Base-by-base conservation (phyloP, 139 green algal genomes). In the Coccomyxa sp. region DNA sequence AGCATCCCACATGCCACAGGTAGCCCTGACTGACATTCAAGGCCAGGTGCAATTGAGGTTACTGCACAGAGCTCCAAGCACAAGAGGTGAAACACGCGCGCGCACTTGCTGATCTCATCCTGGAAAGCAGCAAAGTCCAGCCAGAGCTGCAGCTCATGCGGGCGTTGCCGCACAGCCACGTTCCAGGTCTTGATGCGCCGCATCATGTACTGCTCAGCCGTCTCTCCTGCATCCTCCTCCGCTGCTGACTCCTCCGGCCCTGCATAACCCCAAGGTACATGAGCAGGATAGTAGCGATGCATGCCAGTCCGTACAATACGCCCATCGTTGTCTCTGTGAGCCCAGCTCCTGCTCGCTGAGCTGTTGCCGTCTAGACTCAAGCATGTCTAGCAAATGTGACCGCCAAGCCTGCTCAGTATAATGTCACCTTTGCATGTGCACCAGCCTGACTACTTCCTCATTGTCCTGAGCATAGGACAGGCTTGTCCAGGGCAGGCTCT, bases 61-160 rank as follows among this genome's bases (percentile, higher is more conserved):
- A 75, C 2, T 6, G 34, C 35, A 75, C 35, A 22, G n/a, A n/a
- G n/a, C n/a, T n/a, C n/a, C n/a, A n/a, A n/a, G n/a, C n/a, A n/a
- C n/a, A n/a, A n/a, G n/a, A n/a, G n/a, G n/a, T n/a, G n/a, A n/a
- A n/a, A n/a, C n/a, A n/a, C n/a, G n/a, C n/a, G n/a, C n/a, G 10
- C 76, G 6, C 12, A 82, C 78, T 36, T 74, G 70, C 36, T 33
- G 7, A 39, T 14, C 34, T 78, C 68, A 75, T 85, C 88, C 84
- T 97, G 93, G 73, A 96, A 97, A 0, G 75, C 75, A 5, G 93
- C 93, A 84, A 94, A 97, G 70, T 90, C 83, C 38, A 98, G 86
- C 93, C 93, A 97, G 18, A 95, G 76, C 78, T 89, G 75, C 50
- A 92, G 39, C 71, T 95, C 82, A 34, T 82, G 37, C 0, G 93